These are phyloP conservation scores for Cutaneotrichosporon dermatis DNA, from an alignment of 1,284 basidiomycete genomes.

Conservation along the genomic window DNA sequence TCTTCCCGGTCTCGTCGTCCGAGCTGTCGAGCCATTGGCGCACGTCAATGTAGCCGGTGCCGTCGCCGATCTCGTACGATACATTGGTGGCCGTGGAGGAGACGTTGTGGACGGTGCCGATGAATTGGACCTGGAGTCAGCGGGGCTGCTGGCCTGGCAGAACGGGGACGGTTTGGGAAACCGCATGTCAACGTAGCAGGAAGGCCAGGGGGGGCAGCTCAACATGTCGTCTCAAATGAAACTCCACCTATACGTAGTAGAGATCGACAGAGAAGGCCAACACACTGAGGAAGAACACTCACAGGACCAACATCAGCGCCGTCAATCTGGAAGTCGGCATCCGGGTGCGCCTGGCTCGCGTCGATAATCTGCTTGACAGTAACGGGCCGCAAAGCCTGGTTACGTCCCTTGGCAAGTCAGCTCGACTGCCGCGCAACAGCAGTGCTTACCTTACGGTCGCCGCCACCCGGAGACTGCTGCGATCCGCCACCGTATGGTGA, in stretches of 20 bases:
- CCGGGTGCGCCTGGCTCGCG: slow-evolving; percentile 76
- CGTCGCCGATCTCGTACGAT: slow-evolving; percentile 79
- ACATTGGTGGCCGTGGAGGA: slow-evolving; percentile 74
- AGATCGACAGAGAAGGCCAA: too few relatives aligned
- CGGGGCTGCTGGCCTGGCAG: too few relatives aligned
- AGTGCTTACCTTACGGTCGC: slow-evolving; percentile 21
- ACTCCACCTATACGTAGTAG: too few relatives aligned
- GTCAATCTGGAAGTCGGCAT: slow-evolving; percentile 83
- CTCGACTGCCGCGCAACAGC: too few relatives aligned
- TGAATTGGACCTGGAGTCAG: slow-evolving; percentile 54
- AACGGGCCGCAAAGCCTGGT: slow-evolving; percentile 73
- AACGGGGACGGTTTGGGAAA: too few relatives aligned
- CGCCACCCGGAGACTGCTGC: slow-evolving; percentile 38
- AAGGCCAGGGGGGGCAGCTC: too few relatives aligned
- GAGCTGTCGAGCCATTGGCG: slow-evolving; percentile 80
- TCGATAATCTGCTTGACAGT: slow-evolving; percentile 74
- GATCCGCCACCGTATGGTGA: slow-evolving; percentile 31
- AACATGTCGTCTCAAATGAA: too few relatives aligned
- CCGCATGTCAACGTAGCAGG: too few relatives aligned
- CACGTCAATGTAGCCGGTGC: slow-evolving; percentile 80
- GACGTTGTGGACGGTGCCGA: slow-evolving; percentile 73
- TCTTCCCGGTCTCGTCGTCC: slow-evolving; percentile 55
- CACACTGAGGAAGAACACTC: too few relatives aligned
- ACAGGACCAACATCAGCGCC: slow-evolving; percentile 73
- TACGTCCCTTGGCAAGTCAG: slow-evolving; percentile 20